Conservation (phyloP, 2,329 filamentous ascomycete genomes). For the Talaromyces amestolkiae region DNA sequence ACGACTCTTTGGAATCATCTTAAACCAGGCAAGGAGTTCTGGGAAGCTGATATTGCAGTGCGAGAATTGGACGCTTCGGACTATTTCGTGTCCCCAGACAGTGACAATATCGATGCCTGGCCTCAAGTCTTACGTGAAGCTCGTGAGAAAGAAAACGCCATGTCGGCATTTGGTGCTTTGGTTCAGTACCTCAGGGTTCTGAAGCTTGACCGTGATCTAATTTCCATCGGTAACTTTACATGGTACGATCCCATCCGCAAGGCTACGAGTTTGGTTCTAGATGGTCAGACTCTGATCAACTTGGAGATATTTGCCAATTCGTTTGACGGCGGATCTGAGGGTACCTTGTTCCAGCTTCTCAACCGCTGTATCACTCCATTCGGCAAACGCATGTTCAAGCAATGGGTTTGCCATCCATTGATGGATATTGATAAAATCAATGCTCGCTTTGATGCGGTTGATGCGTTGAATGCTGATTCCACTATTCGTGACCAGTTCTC, state of each 20-base stretch:
- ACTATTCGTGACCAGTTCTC: conserved; percentile 83
- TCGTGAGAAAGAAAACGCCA: conserved; percentile 73
- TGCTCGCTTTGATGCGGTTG: conserved; percentile 88
- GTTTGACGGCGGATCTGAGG: conserved; percentile 77
- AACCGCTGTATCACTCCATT: conserved; percentile 96
- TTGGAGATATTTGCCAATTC: conserved; percentile 96
- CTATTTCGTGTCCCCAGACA: conserved; percentile 68
- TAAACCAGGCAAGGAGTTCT: conserved; percentile 85
- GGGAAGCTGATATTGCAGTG: conserved; percentile 76
- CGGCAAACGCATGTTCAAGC: conserved; percentile 90
- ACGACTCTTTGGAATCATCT: conserved; percentile 95
- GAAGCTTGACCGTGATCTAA: conserved; percentile 81
- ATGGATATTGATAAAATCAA: conserved; percentile 87
- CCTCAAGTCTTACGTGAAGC: conserved; percentile 70
- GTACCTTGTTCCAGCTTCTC: conserved; percentile 84
- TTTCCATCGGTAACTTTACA: conserved; percentile 87
- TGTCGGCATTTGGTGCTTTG: conserved; percentile 88
- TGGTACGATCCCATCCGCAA: conserved; percentile 94
- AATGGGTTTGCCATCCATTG: conserved; percentile 96
- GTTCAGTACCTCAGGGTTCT: conserved; percentile 81
- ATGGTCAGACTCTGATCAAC: conserved; percentile 95
- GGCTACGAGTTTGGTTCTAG: conserved; percentile 80
- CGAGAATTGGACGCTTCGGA: conserved; percentile 75
- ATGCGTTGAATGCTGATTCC: conserved; percentile 81
- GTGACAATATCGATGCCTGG: conserved; percentile 67